Conservation (phyloP, 768 basidiomycete species). For the Russula sp. region DNA sequence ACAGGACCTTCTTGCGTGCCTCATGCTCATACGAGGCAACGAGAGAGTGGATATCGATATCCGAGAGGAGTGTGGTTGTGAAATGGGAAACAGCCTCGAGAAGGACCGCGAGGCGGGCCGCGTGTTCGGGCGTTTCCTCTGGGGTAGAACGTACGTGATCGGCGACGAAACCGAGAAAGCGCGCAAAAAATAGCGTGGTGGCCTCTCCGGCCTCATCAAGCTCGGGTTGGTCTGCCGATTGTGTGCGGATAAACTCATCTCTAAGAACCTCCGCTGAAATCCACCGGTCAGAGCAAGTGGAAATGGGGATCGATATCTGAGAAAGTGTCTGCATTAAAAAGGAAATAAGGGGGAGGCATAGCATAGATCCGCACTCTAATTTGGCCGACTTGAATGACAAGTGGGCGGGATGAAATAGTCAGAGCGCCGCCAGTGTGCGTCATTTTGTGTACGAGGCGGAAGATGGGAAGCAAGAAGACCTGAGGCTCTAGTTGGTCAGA, state of each 20-base stretch:
- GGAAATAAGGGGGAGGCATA: conserved; percentile 2
- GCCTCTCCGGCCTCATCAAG: conserved; percentile 53
- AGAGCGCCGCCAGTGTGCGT: conserved; percentile 28
- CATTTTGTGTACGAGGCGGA: conserved; percentile 26
- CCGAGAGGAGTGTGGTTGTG: conserved; percentile 60
- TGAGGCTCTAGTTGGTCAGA: conserved; percentile 5
- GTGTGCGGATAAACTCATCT: conserved; percentile 75
- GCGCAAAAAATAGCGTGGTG: conserved; percentile 69
- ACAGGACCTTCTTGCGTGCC: conserved; percentile 66
- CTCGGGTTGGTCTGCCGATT: conserved; percentile 50
- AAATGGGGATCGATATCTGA: conserved; percentile 82
- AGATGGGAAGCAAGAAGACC: conserved; percentile 16
- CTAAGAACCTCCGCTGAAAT: conserved; percentile 86
- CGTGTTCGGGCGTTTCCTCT: conserved; percentile 33
- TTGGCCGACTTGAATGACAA: conserved; percentile 29
- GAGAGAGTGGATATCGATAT: conserved; percentile 76
- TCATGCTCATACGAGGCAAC: conserved; percentile 68
- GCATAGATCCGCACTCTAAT: conserved; percentile 30
- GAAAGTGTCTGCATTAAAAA: background rate
- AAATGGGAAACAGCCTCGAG: conserved; percentile 72
- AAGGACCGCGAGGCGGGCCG: conserved; percentile 58
- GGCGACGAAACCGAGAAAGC: conserved; percentile 75
- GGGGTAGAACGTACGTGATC: conserved; percentile 50
- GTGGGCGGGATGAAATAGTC: conserved; percentile 32
- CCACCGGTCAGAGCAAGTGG: conserved; percentile 78